Evolutionary conservation across 768 basidiomycete genomes (phyloP).

Genomic region (Russula foetens): DNA sequence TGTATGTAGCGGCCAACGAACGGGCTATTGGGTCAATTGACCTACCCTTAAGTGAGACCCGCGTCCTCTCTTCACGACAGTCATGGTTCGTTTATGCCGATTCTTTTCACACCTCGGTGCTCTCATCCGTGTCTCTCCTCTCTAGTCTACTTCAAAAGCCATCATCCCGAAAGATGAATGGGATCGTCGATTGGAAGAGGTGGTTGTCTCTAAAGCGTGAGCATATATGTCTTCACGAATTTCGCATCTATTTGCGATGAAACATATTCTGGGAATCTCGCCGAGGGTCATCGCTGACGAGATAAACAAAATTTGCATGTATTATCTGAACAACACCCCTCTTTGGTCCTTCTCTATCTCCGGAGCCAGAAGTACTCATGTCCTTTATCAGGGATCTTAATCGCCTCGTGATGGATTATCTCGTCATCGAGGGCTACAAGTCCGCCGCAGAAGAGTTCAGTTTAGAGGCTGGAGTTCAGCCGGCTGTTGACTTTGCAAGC

Average conservation of each 20-base stretch:
- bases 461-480: constrained; percentile 69
- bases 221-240: constrained; percentile 31
- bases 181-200: constrained; percentile 76
- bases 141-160: constrained; percentile 39
- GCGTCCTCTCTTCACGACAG: background rate
- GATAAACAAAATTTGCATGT: constrained; percentile 64
- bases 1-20: too few species aligned
- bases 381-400: constrained; percentile 71
- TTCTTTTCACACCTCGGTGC: background rate
- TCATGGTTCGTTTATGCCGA: constrained; percentile 22
- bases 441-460: constrained; percentile 94
- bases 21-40: background rate
- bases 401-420: constrained; percentile 92
- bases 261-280: constrained; percentile 98
- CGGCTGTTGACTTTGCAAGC: constrained; percentile 81
- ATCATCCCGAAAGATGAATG: constrained; percentile 75
- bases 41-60: constrained; percentile 7
- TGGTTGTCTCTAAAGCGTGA: constrained; percentile 84
- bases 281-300: constrained; percentile 67
- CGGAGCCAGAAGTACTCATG: constrained; percentile 19
- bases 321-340: constrained; percentile 66
- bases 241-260: constrained; percentile 45
- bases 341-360: constrained; percentile 7
- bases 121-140: constrained; percentile 5
- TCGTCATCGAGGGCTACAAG: constrained; percentile 96